Percentiles rank a stretch among this genome's conserved stretches.
phyloP scores from a whole-genome alignment of 306 rosid genomes.

The Prunus mume region DNA sequence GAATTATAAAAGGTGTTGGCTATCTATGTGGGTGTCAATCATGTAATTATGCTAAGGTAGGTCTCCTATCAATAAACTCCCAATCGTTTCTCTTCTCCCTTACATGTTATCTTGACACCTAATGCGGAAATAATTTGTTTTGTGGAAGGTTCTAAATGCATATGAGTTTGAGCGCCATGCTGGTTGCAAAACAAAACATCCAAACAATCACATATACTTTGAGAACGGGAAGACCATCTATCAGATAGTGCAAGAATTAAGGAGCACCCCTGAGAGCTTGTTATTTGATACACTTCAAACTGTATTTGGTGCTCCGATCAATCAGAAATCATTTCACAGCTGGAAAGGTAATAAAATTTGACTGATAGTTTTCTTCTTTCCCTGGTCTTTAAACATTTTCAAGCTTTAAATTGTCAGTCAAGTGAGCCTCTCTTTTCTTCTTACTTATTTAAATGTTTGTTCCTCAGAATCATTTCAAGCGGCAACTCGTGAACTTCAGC shows the following conservation, averaged over 20 bases:
- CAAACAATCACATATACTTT: slow-evolving; percentile 81
- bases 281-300: slow-evolving; percentile 78
- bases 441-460: slow-evolving; percentile 15
- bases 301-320: slow-evolving; percentile 75
- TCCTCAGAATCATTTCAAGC: slow-evolving; percentile 83
- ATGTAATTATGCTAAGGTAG: slow-evolving; percentile 64
- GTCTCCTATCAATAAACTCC: slow-evolving; percentile 24
- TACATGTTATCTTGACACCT: slow-evolving; percentile 16
- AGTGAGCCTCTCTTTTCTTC: not conserved
- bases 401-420: not conserved
- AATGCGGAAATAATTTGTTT: not conserved
- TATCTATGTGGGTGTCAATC: slow-evolving; percentile 84
- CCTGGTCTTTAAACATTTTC: not conserved
- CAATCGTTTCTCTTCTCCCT: not conserved
- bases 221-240: slow-evolving; percentile 84
- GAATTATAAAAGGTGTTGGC: slow-evolving; percentile 77
- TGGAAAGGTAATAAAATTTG: slow-evolving; percentile 62
- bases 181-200: slow-evolving; percentile 83
- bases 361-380: not conserved
- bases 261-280: slow-evolving; percentile 70
- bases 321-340: slow-evolving; percentile 72
- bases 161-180: slow-evolving; percentile 83
- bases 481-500: slow-evolving; percentile 87
- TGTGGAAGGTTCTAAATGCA: slow-evolving; percentile 70
- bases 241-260: slow-evolving; percentile 79